These are phyloP conservation scores for Glaciozyma martinii DNA, from an alignment of 768 basidiomycete species.

Conservation along the genomic window DNA sequence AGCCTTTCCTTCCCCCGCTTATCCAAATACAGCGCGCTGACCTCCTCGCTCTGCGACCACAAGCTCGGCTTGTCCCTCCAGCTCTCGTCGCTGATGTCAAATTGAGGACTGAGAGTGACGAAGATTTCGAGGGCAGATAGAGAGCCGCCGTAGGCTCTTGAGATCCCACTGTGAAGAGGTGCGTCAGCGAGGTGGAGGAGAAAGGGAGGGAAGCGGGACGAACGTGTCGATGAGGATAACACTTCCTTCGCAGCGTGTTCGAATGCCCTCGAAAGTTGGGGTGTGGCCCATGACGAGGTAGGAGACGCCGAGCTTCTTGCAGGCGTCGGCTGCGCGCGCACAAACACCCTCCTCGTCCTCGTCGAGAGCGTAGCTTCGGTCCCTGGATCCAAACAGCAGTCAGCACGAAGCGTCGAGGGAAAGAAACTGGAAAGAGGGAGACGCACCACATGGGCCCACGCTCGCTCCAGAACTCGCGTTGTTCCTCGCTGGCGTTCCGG, in stretches of 20 bases:
- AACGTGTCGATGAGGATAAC: slow-evolving; percentile 87
- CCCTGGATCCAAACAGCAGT: slow-evolving; percentile 58
- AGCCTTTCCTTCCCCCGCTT: slow-evolving; percentile 47
- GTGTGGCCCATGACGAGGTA: slow-evolving; percentile 96
- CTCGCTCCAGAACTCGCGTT: slow-evolving; percentile 59
- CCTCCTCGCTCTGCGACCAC: slow-evolving; percentile 46
- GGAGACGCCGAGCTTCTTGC: slow-evolving; percentile 66
- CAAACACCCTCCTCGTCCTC: slow-evolving; percentile 60
- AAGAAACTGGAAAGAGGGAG: not conserved
- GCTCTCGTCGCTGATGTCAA: not conserved
- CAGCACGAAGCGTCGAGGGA: not conserved
- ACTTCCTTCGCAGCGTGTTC: slow-evolving; percentile 78
- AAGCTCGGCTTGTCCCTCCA: not conserved
- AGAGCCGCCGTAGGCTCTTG: slow-evolving; percentile 73
- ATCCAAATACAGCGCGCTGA: slow-evolving; percentile 58
- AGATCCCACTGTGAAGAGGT: slow-evolving; percentile 22
- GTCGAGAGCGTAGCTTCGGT: slow-evolving; percentile 80
- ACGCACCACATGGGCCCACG: slow-evolving; percentile 43
- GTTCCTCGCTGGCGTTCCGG: slow-evolving; percentile 53
- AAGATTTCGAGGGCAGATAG: slow-evolving; percentile 79
- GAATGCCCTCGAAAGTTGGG: slow-evolving; percentile 79
- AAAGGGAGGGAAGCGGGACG: slow-evolving; percentile 43
- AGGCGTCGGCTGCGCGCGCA: slow-evolving; percentile 57
- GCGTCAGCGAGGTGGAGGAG: not conserved
- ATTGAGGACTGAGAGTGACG: slow-evolving; percentile 62